phyloP scores from a whole-genome alignment of 805 yeast species.

The Nakazawaea wyomingensis region DNA sequence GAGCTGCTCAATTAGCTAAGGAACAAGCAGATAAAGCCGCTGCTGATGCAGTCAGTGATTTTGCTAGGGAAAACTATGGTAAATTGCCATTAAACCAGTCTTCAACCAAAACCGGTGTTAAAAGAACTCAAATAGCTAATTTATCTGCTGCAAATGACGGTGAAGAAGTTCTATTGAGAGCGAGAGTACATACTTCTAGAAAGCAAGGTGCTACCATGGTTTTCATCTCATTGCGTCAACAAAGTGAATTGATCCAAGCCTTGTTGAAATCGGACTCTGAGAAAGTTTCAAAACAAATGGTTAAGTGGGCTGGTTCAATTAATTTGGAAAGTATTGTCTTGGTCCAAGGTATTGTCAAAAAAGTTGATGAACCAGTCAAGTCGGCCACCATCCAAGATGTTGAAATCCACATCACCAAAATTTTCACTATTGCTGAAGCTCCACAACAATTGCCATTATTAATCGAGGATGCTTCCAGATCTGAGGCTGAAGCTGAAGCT shows the following conservation, averaged over 20 bases:
- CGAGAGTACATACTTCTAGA: conserved; percentile 89
- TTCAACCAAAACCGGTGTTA: conserved; percentile 52
- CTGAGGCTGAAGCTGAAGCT: conserved; percentile 91
- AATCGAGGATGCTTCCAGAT: conserved; percentile 94
- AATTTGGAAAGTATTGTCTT: conserved; percentile 88
- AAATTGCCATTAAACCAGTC: conserved; percentile 84
- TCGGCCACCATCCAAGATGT: conserved; percentile 88
- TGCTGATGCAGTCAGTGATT: conserved; percentile 71
- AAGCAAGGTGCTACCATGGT: conserved; percentile 95
- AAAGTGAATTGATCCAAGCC: conserved; percentile 75
- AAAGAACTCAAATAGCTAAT: conserved; percentile 53
- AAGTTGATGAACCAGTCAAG: conserved; percentile 82
- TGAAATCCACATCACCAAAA: conserved; percentile 73
- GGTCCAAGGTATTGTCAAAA: conserved; percentile 78
- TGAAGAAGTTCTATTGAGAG: conserved; percentile 78
- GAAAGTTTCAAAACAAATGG: conserved; percentile 87
- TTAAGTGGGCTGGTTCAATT: conserved; percentile 88
- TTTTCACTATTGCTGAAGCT: conserved; percentile 77
- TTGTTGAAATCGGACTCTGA: conserved; percentile 68
- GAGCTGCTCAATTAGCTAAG: conserved; percentile 79
- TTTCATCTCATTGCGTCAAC: conserved; percentile 90
- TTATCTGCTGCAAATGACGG: conserved; percentile 66
- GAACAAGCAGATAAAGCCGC: conserved; percentile 78
- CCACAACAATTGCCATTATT: conserved; percentile 91
- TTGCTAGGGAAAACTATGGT: conserved; percentile 86